A percentile compares a stretch with the other conserved stretches of the same genome.
phyloP scores from a whole-genome alignment of 495 filamentous ascomycete species.

The Neurospora tetrasperma region DNA sequence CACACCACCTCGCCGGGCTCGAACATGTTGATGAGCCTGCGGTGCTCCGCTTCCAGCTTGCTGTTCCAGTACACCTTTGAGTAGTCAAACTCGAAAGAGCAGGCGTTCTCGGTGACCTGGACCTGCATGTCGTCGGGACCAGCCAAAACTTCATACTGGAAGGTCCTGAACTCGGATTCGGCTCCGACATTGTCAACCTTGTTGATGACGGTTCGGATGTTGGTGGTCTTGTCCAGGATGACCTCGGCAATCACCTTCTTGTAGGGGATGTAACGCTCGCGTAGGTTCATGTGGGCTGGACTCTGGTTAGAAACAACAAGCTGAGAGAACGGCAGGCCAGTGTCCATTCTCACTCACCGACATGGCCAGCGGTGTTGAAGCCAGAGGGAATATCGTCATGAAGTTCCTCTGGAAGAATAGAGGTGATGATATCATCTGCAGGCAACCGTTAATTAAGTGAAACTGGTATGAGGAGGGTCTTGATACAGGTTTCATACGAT shows the following conservation, averaged over 20 bases:
- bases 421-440: slow-evolving; percentile 67
- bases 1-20: slow-evolving; percentile 75
- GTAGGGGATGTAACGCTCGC: slow-evolving; percentile 67
- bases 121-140: slow-evolving; percentile 75
- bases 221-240: slow-evolving; percentile 73
- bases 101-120: slow-evolving; percentile 52
- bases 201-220: slow-evolving; percentile 83
- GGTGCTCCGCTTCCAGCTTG: slow-evolving; percentile 79
- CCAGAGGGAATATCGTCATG: slow-evolving; percentile 73
- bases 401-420: slow-evolving; percentile 56
- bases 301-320: slow-evolving; percentile 1
- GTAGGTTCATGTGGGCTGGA: slow-evolving; percentile 78
- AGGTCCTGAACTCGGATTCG: slow-evolving; percentile 81
- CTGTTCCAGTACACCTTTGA: slow-evolving; percentile 97
- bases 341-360: slow-evolving; percentile 44
- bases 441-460: slow-evolving; percentile 4
- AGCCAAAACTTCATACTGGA: slow-evolving; percentile 83
- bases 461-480: not conserved
- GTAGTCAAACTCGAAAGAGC: slow-evolving; percentile 61
- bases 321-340: not conserved
- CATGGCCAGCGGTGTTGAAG: slow-evolving; percentile 79
- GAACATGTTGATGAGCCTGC: slow-evolving; percentile 68
- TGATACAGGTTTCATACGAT: slow-evolving; percentile 44
- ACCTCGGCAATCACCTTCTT: slow-evolving; percentile 75
- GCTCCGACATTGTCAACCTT: slow-evolving; percentile 82